phyloP scores from a whole-genome alignment of 1,284 basidiomycete genomes.

The Moesziomyces sp. region DNA sequence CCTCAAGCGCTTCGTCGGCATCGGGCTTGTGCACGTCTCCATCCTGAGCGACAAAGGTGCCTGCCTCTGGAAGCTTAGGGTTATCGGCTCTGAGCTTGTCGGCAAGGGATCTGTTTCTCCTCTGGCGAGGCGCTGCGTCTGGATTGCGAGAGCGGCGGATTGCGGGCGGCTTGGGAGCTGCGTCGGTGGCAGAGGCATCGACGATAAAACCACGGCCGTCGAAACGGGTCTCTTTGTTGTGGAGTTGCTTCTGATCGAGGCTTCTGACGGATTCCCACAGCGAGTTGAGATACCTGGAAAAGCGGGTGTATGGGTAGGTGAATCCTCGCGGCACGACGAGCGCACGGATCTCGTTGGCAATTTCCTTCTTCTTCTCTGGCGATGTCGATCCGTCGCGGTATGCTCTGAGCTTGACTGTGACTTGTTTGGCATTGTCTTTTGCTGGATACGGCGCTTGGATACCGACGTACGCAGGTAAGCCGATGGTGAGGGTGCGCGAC shows the following conservation, averaged over 20 bases:
- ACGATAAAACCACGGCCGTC: background rate
- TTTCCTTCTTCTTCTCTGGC: slow-evolving; percentile 5
- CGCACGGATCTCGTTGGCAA: slow-evolving; percentile 1
- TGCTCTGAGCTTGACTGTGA: slow-evolving; percentile 1
- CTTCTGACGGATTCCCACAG: slow-evolving; percentile 8
- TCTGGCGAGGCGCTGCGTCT: background rate
- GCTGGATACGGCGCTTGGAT: slow-evolving; percentile 13
- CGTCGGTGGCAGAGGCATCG: too few relatives aligned
- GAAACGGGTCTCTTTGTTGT: background rate
- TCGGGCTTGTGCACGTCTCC: slow-evolving; percentile 14
- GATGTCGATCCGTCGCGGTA: slow-evolving; percentile 5
- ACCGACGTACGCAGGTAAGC: slow-evolving; percentile 21
- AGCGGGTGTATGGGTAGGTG: background rate
- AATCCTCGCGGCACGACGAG: slow-evolving; percentile 23
- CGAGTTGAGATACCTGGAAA: background rate
- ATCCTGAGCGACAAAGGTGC: slow-evolving; percentile 18
- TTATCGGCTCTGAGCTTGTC: slow-evolving; percentile 10
- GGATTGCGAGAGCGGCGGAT: too few relatives aligned
- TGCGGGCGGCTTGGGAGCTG: background rate
- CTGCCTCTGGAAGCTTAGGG: slow-evolving; percentile 18
- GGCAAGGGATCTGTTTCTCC: background rate
- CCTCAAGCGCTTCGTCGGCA: slow-evolving; percentile 4
- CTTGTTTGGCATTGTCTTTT: background rate
- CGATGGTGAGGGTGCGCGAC: slow-evolving; percentile 12
- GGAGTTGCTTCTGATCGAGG: slow-evolving; percentile 3